Base-by-base conservation (phyloP, 441 rosid genomes). In the Syzygium malaccense region DNA sequence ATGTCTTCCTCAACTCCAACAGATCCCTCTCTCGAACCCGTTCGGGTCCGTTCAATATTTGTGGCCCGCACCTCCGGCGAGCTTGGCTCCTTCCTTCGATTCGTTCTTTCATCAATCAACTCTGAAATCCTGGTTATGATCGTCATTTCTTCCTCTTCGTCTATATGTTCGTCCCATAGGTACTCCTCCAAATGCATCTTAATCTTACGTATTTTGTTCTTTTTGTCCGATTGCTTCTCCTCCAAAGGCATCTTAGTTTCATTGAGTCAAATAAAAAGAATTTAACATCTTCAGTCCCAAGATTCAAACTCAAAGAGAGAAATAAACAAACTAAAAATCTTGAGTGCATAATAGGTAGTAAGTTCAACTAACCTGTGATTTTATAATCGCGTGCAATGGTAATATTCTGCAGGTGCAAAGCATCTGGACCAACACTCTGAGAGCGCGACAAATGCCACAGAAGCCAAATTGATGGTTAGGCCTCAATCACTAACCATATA, bases 341-440 rank as follows among this genome's bases (percentile, higher is more conserved):
- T 4, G 79, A 33, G 48, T 68, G 79, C 25, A 19, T 33, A 19
- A 19, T 68, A 19, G 48, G 79, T 9, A 8, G 28, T 10, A 33
- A 68, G 14, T 68, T 19, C 79, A 5, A 71, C 80, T 33, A 12
- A 71, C 80, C 26, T 33, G 49, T 10, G 80, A 71, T 71, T 71
- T 93, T 41, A 95, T 98, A n/a, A 95, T 93, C 20, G 97, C 99
- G 53, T 97, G 96, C 20, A 96, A 95, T 0, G 99, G 99, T 86
- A 97, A 93, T 87, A 98, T 97, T 88, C 99, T 96, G 92, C 95
- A 93, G 91, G 97, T 95, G 92, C 99, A 96, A 97, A 93, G 90
- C 41, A 92, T 90, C 95, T 97, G 99, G 88, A 97, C 91, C 37
- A 92, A 32, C 8, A 68, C 93, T 89, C 93, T 97, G 88, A 68